Evolutionary conservation across 495 filamentous ascomycete species (phyloP), one percentile per base, ranked within the genome.

Genomic region (Cercophora sp.): DNA sequence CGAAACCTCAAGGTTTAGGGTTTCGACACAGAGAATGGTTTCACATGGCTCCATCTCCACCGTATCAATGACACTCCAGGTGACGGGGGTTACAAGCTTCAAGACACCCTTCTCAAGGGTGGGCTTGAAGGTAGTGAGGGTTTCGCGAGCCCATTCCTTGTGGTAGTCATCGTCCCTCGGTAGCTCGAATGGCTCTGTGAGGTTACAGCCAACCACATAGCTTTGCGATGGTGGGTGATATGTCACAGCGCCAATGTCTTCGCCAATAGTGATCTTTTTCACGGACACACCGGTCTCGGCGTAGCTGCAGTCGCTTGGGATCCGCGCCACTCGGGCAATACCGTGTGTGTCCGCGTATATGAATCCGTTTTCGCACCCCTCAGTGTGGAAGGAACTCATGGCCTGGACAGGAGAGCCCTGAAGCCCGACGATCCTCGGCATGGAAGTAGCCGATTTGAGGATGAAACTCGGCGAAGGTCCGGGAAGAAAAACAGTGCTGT

Each of bases 161-260:
- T 89, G 85, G 37, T 88, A 77, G 37, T 91, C 88, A 54, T 95
- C 89, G 56, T 91, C 85, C 29, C 88, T 88, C 2, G 88, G 88
- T 26, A 96, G 72, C 61, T 86, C 85, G 70, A 94, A 98, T 2
- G 82, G 82, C 31, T 81, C 79, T 37, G 60, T 64, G 20, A 71
- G 69, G 51, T 81, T 85, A 27, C 87, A 89, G 8, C 81, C 87
- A 23, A 95, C 68, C 5, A 92, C 84, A 57, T 94, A 96, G 27
- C 84, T 79, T 22, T 80, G 78, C 52, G 83, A 86, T 4, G 81
- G 77, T 8, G 82, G 73, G 54, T 95, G 92, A 61, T 91, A 91
- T 8, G 85, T 71, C 13, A 97, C 59, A 15, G 80, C 76, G 51
- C 84, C 79, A n/a, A 92, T 73, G 52, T 92, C 85, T 54, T 86